Evolutionary conservation across 768 basidiomycete genomes (phyloP).

Genomic region (Hemileccinum rubropunctum): DNA sequence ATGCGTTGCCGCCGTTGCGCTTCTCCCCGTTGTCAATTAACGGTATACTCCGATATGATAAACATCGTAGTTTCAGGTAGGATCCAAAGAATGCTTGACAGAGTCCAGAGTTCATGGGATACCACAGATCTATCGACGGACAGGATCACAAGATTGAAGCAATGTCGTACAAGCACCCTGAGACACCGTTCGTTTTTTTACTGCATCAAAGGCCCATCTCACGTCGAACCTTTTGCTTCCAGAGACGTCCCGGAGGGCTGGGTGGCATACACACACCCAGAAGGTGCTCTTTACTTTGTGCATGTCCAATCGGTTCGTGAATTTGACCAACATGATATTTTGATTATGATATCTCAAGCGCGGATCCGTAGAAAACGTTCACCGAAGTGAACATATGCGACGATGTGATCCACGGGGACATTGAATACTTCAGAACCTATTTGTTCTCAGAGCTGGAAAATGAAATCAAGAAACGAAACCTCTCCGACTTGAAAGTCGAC

Average conservation of each 20-base stretch:
- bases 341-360: slow-evolving; percentile 1
- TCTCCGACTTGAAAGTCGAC: slow-evolving; percentile 28
- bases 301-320: slow-evolving; percentile 41
- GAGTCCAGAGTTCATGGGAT: not conserved
- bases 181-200: slow-evolving; percentile 17
- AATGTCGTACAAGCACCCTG: slow-evolving; percentile 16
- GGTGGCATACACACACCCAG: slow-evolving; percentile 51
- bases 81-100: not conserved
- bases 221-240: not conserved
- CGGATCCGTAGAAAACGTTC: slow-evolving; percentile 43
- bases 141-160: slow-evolving; percentile 8
- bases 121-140: not conserved
- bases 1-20: not conserved
- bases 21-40: slow-evolving; percentile 18
- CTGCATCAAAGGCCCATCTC: not conserved
- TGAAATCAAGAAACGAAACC: slow-evolving; percentile 9
- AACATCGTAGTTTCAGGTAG: slow-evolving; percentile 10
- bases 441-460: slow-evolving; percentile 19
- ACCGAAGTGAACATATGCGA: slow-evolving; percentile 56
- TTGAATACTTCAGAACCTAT: slow-evolving; percentile 33
- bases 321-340: not conserved
- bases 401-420: slow-evolving; percentile 24
- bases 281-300: slow-evolving; percentile 60
- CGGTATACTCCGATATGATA: slow-evolving; percentile 11
- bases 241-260: slow-evolving; percentile 37